These are phyloP conservation scores for Aspergillaceae sp. DNA, from an alignment of 2,329 filamentous ascomycete species.

Conservation along the genomic window DNA sequence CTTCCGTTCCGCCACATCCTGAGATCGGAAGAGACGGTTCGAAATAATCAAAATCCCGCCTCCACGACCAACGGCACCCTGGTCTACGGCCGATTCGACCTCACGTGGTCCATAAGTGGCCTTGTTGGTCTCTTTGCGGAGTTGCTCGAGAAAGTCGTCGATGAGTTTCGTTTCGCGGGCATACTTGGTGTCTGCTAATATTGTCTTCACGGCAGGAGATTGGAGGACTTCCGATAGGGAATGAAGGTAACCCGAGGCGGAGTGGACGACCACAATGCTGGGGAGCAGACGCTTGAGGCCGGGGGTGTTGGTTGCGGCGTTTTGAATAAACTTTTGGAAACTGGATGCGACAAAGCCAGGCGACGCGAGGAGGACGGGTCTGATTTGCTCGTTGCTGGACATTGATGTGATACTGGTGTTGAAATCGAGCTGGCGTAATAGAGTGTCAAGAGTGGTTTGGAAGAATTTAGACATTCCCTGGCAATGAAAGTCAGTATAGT, in stretches of 20 bases:
- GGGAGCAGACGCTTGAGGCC: constrained; percentile 59
- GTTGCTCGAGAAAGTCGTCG: constrained; percentile 69
- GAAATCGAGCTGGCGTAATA: constrained; percentile 72
- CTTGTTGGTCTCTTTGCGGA: constrained; percentile 75
- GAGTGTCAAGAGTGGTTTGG: constrained; percentile 63
- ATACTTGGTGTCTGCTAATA: constrained; percentile 80
- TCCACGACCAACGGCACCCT: constrained; percentile 79
- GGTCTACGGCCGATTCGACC: constrained; percentile 71
- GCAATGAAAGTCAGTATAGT: not conserved
- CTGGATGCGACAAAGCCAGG: constrained; percentile 78
- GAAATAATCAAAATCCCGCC: constrained; percentile 80
- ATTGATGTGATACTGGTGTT: constrained; percentile 33
- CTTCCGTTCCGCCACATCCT: constrained; percentile 66
- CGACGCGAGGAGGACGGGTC: constrained; percentile 71
- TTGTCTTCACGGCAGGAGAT: constrained; percentile 65
- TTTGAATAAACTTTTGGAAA: constrained; percentile 67
- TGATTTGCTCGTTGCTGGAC: constrained; percentile 27
- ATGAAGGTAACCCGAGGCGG: constrained; percentile 77
- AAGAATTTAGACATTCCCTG: constrained; percentile 69
- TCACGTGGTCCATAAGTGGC: constrained; percentile 85
- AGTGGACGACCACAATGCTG: constrained; percentile 62
- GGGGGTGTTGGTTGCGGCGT: constrained; percentile 50
- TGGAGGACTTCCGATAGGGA: constrained; percentile 79
- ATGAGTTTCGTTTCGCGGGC: constrained; percentile 73
- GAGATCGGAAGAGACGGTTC: constrained; percentile 76